Percentiles rank a stretch among this genome's conserved stretches.
Conservation (phyloP, 2,329 filamentous ascomycete genomes). For the Ceratocystis destructans region DNA sequence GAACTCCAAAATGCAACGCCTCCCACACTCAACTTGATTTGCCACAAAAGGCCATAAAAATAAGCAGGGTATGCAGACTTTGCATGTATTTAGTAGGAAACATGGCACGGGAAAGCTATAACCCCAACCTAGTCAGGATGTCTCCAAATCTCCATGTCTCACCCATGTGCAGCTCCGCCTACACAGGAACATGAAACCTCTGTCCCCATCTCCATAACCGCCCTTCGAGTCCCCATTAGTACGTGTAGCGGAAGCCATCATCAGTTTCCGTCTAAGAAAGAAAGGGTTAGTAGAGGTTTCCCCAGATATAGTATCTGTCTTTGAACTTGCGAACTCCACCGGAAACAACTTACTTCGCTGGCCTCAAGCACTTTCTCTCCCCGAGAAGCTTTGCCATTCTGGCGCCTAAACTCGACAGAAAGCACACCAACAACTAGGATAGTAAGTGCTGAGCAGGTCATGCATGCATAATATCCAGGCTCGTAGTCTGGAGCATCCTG, state of each 20-base stretch:
- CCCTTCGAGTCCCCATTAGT: neutral
- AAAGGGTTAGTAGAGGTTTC: neutral
- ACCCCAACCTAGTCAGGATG: too few species aligned
- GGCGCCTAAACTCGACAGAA: conserved; percentile 30
- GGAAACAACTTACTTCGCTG: conserved; percentile 28
- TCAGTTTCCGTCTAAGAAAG: conserved; percentile 19
- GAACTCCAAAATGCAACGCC: conserved; percentile 1
- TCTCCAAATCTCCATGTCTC: neutral
- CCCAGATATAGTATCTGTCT: neutral
- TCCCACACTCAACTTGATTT: neutral
- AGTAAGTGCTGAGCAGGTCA: conserved; percentile 35
- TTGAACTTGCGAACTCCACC: neutral
- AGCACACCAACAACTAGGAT: conserved; percentile 33
- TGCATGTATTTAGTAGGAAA: neutral
- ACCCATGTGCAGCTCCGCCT: neutral
- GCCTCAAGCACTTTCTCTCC: conserved; percentile 40
- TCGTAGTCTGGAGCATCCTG: conserved; percentile 41
- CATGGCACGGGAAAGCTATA: too few species aligned
- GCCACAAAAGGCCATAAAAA: neutral
- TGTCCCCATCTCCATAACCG: neutral
- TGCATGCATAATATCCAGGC: conserved; percentile 43
- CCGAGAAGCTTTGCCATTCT: conserved; percentile 39
- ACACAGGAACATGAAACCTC: neutral
- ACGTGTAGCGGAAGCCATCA: conserved; percentile 17
- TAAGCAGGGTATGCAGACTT: neutral